phyloP scores from a whole-genome alignment of 169 alveolate genomes.

The Plasmodium inui region DNA sequence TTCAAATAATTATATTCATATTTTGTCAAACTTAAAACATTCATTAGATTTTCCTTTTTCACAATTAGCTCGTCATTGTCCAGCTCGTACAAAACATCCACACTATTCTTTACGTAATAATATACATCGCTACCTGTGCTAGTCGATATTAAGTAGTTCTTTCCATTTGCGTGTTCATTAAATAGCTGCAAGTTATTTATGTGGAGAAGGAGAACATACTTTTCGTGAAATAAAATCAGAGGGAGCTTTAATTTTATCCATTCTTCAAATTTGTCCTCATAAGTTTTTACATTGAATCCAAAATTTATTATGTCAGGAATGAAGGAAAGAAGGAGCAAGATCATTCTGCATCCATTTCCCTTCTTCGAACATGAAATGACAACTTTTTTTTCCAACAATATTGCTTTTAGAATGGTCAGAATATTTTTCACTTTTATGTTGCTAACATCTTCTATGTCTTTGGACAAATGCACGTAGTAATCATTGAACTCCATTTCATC shows the following conservation, averaged over 20 bases:
- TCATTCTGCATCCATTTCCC: conserved; percentile 24
- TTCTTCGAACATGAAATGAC: conserved; percentile 56
- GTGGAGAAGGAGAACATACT: conserved; percentile 46
- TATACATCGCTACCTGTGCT: conserved; percentile 53
- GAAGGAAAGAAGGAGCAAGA: conserved; percentile 44
- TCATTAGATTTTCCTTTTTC: conserved; percentile 21
- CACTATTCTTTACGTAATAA: conserved; percentile 24
- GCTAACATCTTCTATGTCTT: conserved; percentile 19
- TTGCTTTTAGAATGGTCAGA: conserved; percentile 47
- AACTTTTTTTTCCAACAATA: conserved; percentile 56
- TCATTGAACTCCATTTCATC: conserved; percentile 17
- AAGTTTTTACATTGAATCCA: conserved; percentile 64
- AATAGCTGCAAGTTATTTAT: conserved; percentile 55
- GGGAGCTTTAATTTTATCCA: conserved; percentile 60
- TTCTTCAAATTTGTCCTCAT: conserved; percentile 60
- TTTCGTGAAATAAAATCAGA: conserved; percentile 67
- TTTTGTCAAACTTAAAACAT: conserved; percentile 55
- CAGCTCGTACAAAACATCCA: conserved; percentile 35
- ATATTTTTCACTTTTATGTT: conserved; percentile 55
- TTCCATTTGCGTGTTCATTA: conserved; percentile 38
- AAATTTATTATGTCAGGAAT: conserved; percentile 73
- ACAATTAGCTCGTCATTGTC: conserved; percentile 50
- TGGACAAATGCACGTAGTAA: conserved; percentile 5
- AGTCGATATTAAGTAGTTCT: conserved; percentile 59
- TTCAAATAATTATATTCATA: conserved; percentile 68